Percentiles rank a stretch among this genome's conserved stretches.
phyloP scores from a whole-genome alignment of 768 basidiomycete species.

The Dioszegia crocea region DNA sequence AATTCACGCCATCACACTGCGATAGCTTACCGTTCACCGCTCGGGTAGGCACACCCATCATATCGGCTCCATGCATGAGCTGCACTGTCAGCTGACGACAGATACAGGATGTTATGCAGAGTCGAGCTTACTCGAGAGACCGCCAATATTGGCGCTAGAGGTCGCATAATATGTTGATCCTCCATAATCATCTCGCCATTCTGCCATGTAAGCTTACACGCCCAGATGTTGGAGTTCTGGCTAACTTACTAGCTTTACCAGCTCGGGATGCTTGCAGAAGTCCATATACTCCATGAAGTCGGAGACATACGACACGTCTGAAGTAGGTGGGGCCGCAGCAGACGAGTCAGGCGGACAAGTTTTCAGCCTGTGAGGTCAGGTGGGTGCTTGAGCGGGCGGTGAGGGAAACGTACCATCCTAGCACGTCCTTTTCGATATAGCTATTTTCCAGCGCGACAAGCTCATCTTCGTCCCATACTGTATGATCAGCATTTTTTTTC shows the following conservation, averaged over 20 bases:
- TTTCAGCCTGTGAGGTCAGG: neutral
- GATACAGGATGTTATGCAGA: too few relatives aligned
- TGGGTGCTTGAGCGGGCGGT: too few relatives aligned
- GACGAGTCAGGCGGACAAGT: neutral
- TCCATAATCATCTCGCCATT: slow-evolving; percentile 22
- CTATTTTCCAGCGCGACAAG: neutral
- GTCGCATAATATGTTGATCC: slow-evolving; percentile 9
- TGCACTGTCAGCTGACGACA: neutral
- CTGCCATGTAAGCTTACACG: neutral
- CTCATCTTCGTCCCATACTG: slow-evolving; percentile 11
- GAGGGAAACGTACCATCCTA: slow-evolving; percentile 5
- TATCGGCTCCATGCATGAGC: slow-evolving; percentile 15
- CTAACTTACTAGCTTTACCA: neutral
- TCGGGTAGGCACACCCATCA: slow-evolving; percentile 14
- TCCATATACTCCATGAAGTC: slow-evolving; percentile 13
- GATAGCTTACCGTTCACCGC: slow-evolving; percentile 2
- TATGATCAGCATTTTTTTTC: neutral
- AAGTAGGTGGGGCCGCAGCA: neutral
- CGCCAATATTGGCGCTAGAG: slow-evolving; percentile 6
- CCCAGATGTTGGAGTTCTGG: neutral
- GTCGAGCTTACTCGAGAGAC: slow-evolving; percentile 6
- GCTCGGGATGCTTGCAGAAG: slow-evolving; percentile 11
- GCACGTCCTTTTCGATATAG: neutral
- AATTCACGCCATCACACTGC: neutral
- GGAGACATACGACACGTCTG: neutral